Conservation (phyloP, 306 rosid species). For the Geum urbanum region DNA sequence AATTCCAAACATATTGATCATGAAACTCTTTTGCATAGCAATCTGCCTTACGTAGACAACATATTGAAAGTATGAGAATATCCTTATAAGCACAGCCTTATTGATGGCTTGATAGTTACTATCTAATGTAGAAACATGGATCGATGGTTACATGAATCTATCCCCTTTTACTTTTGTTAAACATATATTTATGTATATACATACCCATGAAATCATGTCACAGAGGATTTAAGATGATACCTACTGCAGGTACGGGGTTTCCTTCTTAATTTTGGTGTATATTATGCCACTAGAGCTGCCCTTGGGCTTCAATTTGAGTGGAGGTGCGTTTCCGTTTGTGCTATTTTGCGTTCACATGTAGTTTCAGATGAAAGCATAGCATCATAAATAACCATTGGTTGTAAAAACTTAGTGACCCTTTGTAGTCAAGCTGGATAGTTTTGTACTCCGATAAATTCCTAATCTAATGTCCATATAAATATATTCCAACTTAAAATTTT, state of each 20-base stretch:
- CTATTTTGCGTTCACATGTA: constrained; percentile 15
- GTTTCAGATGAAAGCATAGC: constrained; percentile 17
- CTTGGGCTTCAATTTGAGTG: constrained; percentile 90
- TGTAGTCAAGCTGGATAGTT: not conserved
- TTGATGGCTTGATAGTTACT: not conserved
- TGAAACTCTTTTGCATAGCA: not conserved
- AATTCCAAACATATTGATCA: not conserved
- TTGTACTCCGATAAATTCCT: not conserved
- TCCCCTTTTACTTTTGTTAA: not conserved
- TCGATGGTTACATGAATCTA: not conserved
- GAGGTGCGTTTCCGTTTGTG: constrained; percentile 58
- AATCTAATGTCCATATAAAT: too few species aligned
- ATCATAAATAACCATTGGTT: not conserved
- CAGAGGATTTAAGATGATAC: constrained; percentile 25
- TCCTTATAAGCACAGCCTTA: not conserved
- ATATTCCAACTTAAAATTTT: too few species aligned
- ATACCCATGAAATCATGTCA: not conserved
- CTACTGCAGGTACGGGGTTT: constrained; percentile 84
- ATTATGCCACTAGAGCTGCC: constrained; percentile 92
- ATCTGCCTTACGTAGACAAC: not conserved
- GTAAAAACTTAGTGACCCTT: not conserved
- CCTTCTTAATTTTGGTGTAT: constrained; percentile 93
- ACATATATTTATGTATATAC: not conserved
- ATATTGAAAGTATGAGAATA: not conserved
- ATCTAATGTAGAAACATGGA: not conserved